Conservation (phyloP, 2,329 filamentous ascomycete genomes). For the Verticillium tricorpus region DNA sequence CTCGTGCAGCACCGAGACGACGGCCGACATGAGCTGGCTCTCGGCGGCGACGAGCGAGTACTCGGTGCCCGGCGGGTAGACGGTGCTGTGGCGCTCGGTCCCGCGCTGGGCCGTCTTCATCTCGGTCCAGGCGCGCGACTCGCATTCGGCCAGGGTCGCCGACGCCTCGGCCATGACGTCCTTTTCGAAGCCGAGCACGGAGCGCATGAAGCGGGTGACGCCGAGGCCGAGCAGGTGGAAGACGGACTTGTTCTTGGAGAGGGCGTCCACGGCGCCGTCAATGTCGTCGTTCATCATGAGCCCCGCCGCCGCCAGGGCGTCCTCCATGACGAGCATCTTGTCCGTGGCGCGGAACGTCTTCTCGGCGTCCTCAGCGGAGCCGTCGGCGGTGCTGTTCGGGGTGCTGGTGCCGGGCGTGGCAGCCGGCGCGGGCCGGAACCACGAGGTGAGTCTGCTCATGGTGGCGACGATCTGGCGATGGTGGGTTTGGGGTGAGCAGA, state of each 20-base stretch:
- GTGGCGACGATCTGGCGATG: slow-evolving; percentile 5
- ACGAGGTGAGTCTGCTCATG: slow-evolving; percentile 46
- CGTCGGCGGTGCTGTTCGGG: slow-evolving; percentile 18
- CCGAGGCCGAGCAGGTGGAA: slow-evolving; percentile 84
- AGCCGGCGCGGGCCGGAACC: slow-evolving; percentile 41
- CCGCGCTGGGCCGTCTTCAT: slow-evolving; percentile 63
- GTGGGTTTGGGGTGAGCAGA: not conserved
- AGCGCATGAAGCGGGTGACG: slow-evolving; percentile 78
- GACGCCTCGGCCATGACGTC: slow-evolving; percentile 82
- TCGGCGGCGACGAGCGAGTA: slow-evolving; percentile 81
- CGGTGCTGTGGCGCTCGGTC: slow-evolving; percentile 24
- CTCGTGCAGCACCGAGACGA: slow-evolving; percentile 87
- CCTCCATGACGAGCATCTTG: slow-evolving; percentile 46
- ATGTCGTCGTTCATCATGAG: slow-evolving; percentile 89
- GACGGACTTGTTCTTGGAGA: slow-evolving; percentile 71
- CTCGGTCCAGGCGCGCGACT: slow-evolving; percentile 71
- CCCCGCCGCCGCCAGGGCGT: slow-evolving; percentile 60
- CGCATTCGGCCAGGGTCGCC: slow-evolving; percentile 66
- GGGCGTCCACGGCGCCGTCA: slow-evolving; percentile 69
- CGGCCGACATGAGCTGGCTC: slow-evolving; percentile 82
- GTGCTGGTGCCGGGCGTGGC: slow-evolving; percentile 27
- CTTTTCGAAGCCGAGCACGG: slow-evolving; percentile 87
- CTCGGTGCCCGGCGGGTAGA: slow-evolving; percentile 83
- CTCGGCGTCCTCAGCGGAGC: slow-evolving; percentile 33
- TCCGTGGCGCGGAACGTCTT: not conserved